A percentile compares a stretch with the other conserved stretches of the same genome.
Conservation (phyloP, 768 basidiomycete species). For the Phanerodontia chrysosporium region DNA sequence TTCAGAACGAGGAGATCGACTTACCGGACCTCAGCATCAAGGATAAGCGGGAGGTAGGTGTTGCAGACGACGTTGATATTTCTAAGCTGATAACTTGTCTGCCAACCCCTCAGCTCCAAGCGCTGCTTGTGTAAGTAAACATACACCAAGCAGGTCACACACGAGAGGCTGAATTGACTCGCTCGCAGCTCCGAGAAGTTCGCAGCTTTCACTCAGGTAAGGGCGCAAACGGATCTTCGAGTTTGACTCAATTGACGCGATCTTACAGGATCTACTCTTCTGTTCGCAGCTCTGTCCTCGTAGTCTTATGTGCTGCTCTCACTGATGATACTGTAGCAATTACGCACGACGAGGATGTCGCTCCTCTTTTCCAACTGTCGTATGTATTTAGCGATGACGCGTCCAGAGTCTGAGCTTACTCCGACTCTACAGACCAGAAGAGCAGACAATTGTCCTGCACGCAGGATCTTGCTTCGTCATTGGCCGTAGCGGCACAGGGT, state of each 20-base stretch:
- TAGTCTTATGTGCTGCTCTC: not conserved
- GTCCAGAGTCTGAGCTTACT: too few relatives aligned
- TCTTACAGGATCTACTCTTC: not conserved
- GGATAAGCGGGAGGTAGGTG: constrained; percentile 42
- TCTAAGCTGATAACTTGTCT: not conserved
- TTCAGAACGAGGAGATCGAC: not conserved
- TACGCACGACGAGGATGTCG: constrained; percentile 41
- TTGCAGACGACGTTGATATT: not conserved
- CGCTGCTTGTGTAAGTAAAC: constrained; percentile 49
- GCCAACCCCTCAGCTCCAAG: constrained; percentile 40
- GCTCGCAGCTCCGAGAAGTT: constrained; percentile 25
- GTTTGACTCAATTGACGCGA: too few relatives aligned
- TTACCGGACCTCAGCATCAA: constrained; percentile 38
- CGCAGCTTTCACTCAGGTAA: constrained; percentile 24
- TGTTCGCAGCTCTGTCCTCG: too few relatives aligned
- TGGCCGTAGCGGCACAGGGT: constrained; percentile 63
- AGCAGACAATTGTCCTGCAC: constrained; percentile 56
- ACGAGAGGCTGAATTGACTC: not conserved
- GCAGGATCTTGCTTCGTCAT: constrained; percentile 53
- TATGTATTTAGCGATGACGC: too few relatives aligned
- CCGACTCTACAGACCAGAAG: constrained; percentile 34
- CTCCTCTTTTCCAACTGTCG: constrained; percentile 29
- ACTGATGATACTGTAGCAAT: constrained; percentile 34
- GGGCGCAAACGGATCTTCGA: not conserved
- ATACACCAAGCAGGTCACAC: not conserved